phyloP scores from a whole-genome alignment of 164 flowering plant genomes.

The Malania oleifera region DNA sequence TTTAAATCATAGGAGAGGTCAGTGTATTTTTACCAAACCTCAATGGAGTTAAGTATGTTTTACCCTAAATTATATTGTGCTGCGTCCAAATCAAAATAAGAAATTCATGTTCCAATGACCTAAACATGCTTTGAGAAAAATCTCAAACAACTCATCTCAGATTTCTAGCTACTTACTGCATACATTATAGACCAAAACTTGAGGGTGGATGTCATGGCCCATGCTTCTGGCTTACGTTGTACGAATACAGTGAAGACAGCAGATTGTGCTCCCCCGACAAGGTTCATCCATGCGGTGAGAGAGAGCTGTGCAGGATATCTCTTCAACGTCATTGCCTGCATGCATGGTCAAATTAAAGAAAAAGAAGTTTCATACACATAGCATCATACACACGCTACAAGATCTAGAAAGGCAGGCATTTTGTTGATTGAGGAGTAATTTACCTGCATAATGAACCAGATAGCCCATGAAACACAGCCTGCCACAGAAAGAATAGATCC shows the following conservation, averaged over 20 bases:
- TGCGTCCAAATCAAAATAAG: no score
- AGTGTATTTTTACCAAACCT: no score
- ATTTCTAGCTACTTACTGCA: constrained; percentile 5
- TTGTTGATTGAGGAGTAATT: not conserved
- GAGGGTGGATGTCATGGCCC: constrained; percentile 1
- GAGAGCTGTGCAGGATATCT: constrained; percentile 8
- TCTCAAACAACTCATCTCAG: no score
- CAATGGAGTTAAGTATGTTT: no score
- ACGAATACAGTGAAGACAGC: constrained; percentile 6
- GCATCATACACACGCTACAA: not conserved
- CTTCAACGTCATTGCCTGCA: constrained; percentile 6
- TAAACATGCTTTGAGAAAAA: no score
- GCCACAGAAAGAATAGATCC: not conserved
- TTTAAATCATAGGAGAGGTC: no score
- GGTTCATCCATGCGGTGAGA: constrained; percentile 5
- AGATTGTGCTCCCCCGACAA: constrained; percentile 10
- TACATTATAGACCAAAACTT: constrained; percentile 7
- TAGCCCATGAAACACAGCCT: not conserved
- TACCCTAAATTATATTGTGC: no score
- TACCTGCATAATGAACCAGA: not conserved
- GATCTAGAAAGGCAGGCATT: no score
- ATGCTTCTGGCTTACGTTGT: constrained; percentile 7
- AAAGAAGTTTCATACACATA: not conserved
- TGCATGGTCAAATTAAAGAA: no score
- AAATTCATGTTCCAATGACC: no score